phyloP scores from a whole-genome alignment of 768 basidiomycete species.

The Favolaschia claudopus region DNA sequence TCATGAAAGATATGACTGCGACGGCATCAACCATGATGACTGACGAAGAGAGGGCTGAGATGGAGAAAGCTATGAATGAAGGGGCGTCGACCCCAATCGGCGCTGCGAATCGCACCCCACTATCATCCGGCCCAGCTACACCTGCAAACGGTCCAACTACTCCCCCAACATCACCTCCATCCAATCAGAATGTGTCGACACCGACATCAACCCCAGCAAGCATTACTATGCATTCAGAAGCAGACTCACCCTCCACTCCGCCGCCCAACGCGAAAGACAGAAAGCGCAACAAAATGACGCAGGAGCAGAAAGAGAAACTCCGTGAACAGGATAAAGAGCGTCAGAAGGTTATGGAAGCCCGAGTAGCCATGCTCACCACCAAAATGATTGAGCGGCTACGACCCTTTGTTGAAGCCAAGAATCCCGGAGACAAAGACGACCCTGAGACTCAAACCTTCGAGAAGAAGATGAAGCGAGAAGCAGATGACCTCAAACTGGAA shows the following conservation, averaged over 20 bases:
- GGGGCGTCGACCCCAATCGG: slow-evolving; percentile 36
- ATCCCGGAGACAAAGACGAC: slow-evolving; percentile 82
- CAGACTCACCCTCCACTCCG: slow-evolving; percentile 17
- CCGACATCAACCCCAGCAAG: slow-evolving; percentile 18
- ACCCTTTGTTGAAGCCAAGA: slow-evolving; percentile 90
- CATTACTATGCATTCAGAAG: slow-evolving; percentile 28
- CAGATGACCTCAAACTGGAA: slow-evolving; percentile 95
- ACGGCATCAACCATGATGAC: slow-evolving; percentile 88
- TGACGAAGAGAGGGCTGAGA: slow-evolving; percentile 90
- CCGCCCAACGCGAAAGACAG: slow-evolving; percentile 45
- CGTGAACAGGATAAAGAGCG: slow-evolving; percentile 84
- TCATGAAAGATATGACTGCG: slow-evolving; percentile 93
- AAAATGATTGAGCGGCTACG: slow-evolving; percentile 88
- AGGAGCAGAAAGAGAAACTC: slow-evolving; percentile 87
- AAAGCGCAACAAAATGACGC: slow-evolving; percentile 63
- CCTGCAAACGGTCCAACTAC: slow-evolving; percentile 3
- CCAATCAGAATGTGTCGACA: no score
- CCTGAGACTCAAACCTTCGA: slow-evolving; percentile 84
- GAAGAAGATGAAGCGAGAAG: slow-evolving; percentile 79
- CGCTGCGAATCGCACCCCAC: slow-evolving; percentile 13
- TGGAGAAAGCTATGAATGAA: slow-evolving; percentile 75
- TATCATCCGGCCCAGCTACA: slow-evolving; percentile 15
- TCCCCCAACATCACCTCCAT: slow-evolving; percentile 18
- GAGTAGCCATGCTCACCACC: slow-evolving; percentile 74
- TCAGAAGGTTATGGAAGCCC: slow-evolving; percentile 78